Conservation (phyloP, 2,329 filamentous ascomycete genomes). For the Microsporum audouinii region DNA sequence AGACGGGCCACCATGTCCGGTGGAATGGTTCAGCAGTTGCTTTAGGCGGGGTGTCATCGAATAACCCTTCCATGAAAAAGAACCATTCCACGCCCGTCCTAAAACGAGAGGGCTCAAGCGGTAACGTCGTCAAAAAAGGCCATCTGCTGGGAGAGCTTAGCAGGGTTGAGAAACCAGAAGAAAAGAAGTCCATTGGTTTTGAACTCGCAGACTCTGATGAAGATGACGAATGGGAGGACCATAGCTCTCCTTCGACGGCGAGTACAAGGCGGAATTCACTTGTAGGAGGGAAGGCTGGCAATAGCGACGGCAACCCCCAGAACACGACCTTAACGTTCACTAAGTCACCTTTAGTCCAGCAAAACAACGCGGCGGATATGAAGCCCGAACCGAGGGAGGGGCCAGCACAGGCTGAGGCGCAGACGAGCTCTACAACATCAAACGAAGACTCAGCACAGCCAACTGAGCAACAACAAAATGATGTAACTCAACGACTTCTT, state of each 20-base stretch:
- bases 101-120: slow-evolving; percentile 28
- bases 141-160: slow-evolving; percentile 17
- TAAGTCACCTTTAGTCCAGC: slow-evolving; percentile 15
- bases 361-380: slow-evolving; percentile 8
- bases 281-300: slow-evolving; percentile 18
- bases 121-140: slow-evolving; percentile 30
- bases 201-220: slow-evolving; percentile 34
- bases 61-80: slow-evolving; percentile 32
- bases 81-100: slow-evolving; percentile 36
- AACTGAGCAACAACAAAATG: slow-evolving; percentile 23
- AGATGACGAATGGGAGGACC: slow-evolving; percentile 39
- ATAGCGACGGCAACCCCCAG: slow-evolving; percentile 8
- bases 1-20: slow-evolving; percentile 26
- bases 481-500: slow-evolving; percentile 29
- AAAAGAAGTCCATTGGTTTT: slow-evolving; percentile 38
- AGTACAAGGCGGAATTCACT: slow-evolving; percentile 37
- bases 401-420: not conserved
- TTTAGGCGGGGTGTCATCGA: slow-evolving; percentile 23
- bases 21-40: slow-evolving; percentile 32
- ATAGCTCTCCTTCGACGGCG: slow-evolving; percentile 37
- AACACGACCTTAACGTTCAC: not conserved
- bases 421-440: not conserved
- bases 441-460: not conserved
- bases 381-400: not conserved
- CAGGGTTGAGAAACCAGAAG: slow-evolving; percentile 15